Conservation (phyloP, 2,329 filamentous ascomycete genomes). For the Pseudogymnoascus sp. region DNA sequence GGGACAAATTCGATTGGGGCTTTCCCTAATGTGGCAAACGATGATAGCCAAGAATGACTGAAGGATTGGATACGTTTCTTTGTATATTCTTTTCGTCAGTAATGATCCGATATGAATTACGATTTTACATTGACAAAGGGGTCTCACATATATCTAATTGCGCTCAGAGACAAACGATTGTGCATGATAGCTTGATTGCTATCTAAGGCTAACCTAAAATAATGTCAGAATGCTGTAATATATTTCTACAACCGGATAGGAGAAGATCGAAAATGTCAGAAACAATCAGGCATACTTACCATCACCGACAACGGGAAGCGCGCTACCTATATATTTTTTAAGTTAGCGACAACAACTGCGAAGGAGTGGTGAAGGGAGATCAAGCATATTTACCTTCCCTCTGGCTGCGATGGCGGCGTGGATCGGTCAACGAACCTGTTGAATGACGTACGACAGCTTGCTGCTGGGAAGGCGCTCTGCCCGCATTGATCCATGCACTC, state of each 20-base stretch:
- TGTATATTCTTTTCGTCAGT: constrained; percentile 6
- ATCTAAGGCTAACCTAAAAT: background rate
- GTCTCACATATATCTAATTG: background rate
- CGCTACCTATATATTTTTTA: background rate
- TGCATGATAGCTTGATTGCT: background rate
- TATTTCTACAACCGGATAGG: background rate
- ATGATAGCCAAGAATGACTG: background rate
- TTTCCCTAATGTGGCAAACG: background rate
- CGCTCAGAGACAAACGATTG: background rate
- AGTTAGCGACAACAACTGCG: background rate
- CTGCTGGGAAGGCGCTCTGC: background rate
- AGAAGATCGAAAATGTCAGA: background rate
- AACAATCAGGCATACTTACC: background rate
- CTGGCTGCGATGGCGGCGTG: constrained; percentile 3
- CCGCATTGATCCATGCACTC: background rate
- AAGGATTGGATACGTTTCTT: background rate
- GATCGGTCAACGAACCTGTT: background rate
- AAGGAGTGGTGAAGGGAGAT: background rate
- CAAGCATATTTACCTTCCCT: constrained; percentile 1
- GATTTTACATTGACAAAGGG: background rate
- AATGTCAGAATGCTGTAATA: background rate
- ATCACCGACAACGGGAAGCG: background rate
- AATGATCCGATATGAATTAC: constrained; percentile 6
- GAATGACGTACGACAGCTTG: background rate
- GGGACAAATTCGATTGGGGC: background rate